Evolutionary conservation across 352 stramenopile genomes (phyloP).

Genomic region (Globisporangium alternatum): DNA sequence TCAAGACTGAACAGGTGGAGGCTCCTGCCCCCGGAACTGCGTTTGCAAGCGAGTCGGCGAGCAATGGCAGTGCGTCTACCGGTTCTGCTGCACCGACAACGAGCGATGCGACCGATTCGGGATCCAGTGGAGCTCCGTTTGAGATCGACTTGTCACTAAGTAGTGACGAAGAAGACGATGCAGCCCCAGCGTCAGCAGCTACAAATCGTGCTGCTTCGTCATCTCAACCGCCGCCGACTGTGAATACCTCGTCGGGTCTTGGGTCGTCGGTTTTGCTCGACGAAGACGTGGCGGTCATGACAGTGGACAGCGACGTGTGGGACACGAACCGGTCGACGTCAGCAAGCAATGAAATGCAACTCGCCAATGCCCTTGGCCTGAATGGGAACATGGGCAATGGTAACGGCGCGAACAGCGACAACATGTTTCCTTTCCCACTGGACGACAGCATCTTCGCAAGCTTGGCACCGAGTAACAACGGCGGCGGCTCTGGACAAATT

Average conservation of each 20-base stretch:
- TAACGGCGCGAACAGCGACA: slow-evolving; percentile 20
- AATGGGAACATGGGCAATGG: slow-evolving; percentile 3
- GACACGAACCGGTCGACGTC: slow-evolving; percentile 31
- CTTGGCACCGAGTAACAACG: slow-evolving; percentile 25
- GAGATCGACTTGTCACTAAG: slow-evolving; percentile 74
- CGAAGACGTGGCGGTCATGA: slow-evolving; percentile 63
- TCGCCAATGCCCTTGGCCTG: slow-evolving; percentile 15
- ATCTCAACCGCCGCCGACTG: slow-evolving; percentile 4
- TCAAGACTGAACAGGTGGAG: slow-evolving; percentile 51
- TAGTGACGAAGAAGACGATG: slow-evolving; percentile 59
- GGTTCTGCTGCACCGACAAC: slow-evolving; percentile 11
- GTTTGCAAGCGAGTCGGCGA: not conserved
- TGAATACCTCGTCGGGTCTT: slow-evolving; percentile 1
- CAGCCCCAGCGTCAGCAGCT: not conserved
- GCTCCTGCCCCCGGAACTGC: not conserved
- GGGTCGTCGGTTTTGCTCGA: slow-evolving; percentile 40
- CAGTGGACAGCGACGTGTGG: slow-evolving; percentile 64
- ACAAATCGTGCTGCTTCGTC: slow-evolving; percentile 10
- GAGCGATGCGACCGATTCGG: slow-evolving; percentile 14
- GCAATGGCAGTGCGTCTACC: not conserved
- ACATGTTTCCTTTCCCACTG: slow-evolving; percentile 56
- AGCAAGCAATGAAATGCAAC: slow-evolving; percentile 25
- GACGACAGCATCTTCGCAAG: slow-evolving; percentile 53
- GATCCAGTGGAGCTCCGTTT: slow-evolving; percentile 39
- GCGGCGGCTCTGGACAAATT: not conserved